Percentiles rank a stretch among this genome's conserved stretches.
phyloP scores from a whole-genome alignment of 306 rosid genomes.

The Potentilla sterilis region DNA sequence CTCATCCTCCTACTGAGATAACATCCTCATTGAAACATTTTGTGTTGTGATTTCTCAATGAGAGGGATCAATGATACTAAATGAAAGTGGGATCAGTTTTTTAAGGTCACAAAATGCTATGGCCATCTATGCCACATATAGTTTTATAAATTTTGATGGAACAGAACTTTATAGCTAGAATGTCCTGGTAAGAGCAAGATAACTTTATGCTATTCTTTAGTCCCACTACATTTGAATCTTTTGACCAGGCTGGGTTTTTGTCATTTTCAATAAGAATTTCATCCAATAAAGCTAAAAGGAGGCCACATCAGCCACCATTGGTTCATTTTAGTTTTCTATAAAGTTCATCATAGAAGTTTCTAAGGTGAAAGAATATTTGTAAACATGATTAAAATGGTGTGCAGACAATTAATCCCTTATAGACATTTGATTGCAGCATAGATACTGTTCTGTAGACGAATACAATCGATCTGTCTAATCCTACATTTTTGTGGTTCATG shows the following conservation, averaged over 20 bases:
- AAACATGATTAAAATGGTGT: neutral
- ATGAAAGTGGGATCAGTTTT: conserved; percentile 10
- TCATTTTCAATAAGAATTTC: conserved; percentile 2
- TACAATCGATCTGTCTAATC: conserved; percentile 11
- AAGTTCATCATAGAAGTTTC: conserved; percentile 12
- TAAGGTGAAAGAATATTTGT: conserved; percentile 22
- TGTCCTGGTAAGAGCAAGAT: conserved; percentile 14
- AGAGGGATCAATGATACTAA: neutral
- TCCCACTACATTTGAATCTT: conserved; percentile 13
- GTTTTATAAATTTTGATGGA: conserved; percentile 2
- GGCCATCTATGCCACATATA: conserved; percentile 12
- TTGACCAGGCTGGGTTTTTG: conserved; percentile 18
- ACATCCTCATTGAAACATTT: neutral
- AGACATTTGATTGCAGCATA: conserved; percentile 28
- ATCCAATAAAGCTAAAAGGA: conserved; percentile 17
- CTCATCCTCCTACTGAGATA: neutral
- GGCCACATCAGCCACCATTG: conserved; percentile 23
- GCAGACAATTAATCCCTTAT: conserved; percentile 18
- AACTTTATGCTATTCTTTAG: conserved; percentile 11
- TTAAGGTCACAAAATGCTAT: conserved; percentile 17
- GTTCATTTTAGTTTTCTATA: conserved; percentile 19
- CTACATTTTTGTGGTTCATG: conserved; percentile 11
- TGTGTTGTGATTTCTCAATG: neutral
- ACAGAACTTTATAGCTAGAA: conserved; percentile 3
- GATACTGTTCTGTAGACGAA: conserved; percentile 29